Percentiles rank a stretch among this genome's conserved stretches.
Evolutionary conservation across 441 rosid genomes (phyloP).

Genomic region (Melianthus villosus): DNA sequence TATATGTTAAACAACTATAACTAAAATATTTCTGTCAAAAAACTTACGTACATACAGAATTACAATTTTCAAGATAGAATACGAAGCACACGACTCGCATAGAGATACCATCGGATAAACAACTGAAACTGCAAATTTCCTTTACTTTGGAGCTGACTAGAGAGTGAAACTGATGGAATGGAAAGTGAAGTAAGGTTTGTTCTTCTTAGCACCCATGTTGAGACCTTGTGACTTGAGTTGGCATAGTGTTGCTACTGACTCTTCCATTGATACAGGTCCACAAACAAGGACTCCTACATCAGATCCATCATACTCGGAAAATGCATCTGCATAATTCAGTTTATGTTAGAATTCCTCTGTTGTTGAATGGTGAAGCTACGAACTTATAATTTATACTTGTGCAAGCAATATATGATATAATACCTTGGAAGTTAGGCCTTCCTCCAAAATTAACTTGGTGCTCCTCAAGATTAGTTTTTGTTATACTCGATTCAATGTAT

Average conservation of each 20-base stretch:
- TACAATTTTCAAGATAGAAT: too few relatives aligned
- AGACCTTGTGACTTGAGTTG: constrained; percentile 20
- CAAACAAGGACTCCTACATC: constrained; percentile 58
- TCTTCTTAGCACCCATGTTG: constrained; percentile 12
- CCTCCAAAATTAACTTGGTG: constrained; percentile 48
- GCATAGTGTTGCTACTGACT: constrained; percentile 45
- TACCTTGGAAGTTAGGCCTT: constrained; percentile 69
- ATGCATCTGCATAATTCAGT: constrained; percentile 1
- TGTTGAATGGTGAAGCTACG: background rate
- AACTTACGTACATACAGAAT: too few relatives aligned
- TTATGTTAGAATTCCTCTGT: background rate
- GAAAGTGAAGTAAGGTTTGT: constrained; percentile 30
- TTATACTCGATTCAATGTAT: constrained; percentile 10
- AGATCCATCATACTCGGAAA: too few relatives aligned
- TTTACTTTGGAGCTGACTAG: too few relatives aligned
- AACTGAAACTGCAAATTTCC: too few relatives aligned
- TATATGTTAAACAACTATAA: too few relatives aligned
- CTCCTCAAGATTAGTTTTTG: constrained; percentile 22
- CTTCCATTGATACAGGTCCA: constrained; percentile 63
- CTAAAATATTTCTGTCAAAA: too few relatives aligned
- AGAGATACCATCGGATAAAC: too few relatives aligned
- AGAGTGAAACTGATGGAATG: constrained; percentile 55
- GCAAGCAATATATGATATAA: background rate
- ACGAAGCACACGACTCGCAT: too few relatives aligned
- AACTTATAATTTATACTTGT: background rate